Conservation (phyloP, 257 asterid species). For the Ligustrum vulgare region DNA sequence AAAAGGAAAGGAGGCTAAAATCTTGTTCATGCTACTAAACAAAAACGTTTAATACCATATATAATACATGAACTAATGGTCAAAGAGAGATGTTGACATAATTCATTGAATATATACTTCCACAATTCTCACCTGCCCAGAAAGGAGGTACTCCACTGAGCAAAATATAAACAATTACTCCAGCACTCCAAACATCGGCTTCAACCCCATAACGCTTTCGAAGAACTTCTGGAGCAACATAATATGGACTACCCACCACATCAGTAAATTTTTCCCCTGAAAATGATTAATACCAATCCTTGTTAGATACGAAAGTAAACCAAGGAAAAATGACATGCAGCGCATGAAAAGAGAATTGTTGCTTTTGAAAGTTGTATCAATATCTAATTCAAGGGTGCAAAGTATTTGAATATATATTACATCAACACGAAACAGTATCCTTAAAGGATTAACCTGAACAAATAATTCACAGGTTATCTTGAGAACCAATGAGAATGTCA, state of each 20-base stretch:
- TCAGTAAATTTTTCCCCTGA: slow-evolving; percentile 78
- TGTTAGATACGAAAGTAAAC: neutral
- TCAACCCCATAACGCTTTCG: slow-evolving; percentile 83
- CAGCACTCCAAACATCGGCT: slow-evolving; percentile 98
- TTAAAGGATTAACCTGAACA: neutral
- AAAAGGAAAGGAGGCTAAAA: neutral
- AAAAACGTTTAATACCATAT: neutral
- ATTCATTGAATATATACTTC: neutral
- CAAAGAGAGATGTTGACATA: neutral
- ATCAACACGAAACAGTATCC: neutral
- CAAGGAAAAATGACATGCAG: neutral
- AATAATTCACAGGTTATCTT: neutral
- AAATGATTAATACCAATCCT: slow-evolving; percentile 16
- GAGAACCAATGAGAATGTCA: neutral
- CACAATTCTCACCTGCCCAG: slow-evolving; percentile 78
- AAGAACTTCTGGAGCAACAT: slow-evolving; percentile 97
- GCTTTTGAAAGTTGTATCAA: neutral
- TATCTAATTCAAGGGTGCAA: neutral
- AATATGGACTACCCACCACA: slow-evolving; percentile 96
- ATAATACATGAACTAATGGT: neutral
- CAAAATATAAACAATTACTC: slow-evolving; percentile 88
- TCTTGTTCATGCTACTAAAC: neutral
- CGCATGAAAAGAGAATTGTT: neutral
- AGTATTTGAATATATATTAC: neutral
- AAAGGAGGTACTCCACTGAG: slow-evolving; percentile 97